Conservation (phyloP, 1,284 basidiomycete genomes). For the Calocybe gambosa region DNA sequence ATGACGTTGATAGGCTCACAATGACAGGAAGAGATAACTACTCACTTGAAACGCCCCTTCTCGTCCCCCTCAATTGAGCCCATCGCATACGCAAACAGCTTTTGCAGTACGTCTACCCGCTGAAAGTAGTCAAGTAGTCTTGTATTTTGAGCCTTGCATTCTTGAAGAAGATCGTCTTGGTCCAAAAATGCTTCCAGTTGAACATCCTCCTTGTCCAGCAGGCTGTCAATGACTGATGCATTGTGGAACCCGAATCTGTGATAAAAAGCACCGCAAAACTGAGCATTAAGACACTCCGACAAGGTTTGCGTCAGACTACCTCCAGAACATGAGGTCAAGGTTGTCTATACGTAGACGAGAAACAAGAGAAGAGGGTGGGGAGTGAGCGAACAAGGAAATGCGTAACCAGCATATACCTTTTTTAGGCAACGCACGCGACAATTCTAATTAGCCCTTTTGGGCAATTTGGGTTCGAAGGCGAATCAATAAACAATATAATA, state of each 20-base stretch:
- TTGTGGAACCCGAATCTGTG: constrained; percentile 81
- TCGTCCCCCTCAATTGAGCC: constrained; percentile 80
- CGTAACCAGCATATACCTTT: not conserved
- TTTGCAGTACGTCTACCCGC: constrained; percentile 73
- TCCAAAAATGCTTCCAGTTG: constrained; percentile 88
- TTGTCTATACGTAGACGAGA: constrained; percentile 11
- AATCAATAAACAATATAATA: not conserved
- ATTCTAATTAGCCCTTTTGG: not conserved
- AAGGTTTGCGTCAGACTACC: constrained; percentile 30
- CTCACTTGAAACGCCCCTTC: constrained; percentile 71
- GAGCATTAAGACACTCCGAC: constrained; percentile 15
- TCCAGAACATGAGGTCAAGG: constrained; percentile 24
- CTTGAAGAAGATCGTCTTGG: constrained; percentile 90
- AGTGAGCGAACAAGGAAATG: constrained; percentile 6
- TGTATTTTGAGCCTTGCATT: constrained; percentile 93
- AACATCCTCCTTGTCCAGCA: constrained; percentile 80
- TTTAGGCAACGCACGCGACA: not conserved
- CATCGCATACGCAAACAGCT: constrained; percentile 77
- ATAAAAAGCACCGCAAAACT: constrained; percentile 21
- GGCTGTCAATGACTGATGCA: constrained; percentile 74
- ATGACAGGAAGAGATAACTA: constrained; percentile 15
- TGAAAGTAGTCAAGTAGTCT: constrained; percentile 83
- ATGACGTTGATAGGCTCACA: constrained; percentile 3
- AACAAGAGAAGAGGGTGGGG: constrained; percentile 10
- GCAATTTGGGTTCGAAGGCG: not conserved